Base-by-base conservation (phyloP, 2,329 filamentous ascomycete genomes). In the Aspergillus vadensis region DNA sequence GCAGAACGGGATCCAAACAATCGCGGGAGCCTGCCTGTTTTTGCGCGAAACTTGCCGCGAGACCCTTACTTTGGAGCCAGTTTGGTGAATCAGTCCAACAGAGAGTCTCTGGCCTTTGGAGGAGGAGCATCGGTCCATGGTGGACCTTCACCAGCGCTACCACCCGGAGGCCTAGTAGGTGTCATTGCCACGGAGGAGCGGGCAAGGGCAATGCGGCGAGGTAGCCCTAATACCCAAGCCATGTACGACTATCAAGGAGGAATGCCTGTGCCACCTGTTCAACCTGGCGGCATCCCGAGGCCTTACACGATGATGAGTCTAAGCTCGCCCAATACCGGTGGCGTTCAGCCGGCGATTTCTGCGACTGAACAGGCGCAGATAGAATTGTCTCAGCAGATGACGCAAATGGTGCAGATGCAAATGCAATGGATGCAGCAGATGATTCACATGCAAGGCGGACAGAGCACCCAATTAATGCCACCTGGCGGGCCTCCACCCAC, bases 361-460 rank as follows among this genome's bases (percentile, higher is more conserved):
- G 80, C 87, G 2, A 85, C 85, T 21, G 89, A 92, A 63, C 89
- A 91, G 72, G 88, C 88, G 27, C 90, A 94, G 68, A 83, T 93
- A 44, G 88, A 93, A 67, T 89, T 95, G 83, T 89, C 86, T 6
- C 89, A 92, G 70, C 90, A 93, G 71, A 93, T 94, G 91, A 85
- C 86, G 58, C 88, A 91, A 69, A 92, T 94, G 78, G 92, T 94
- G 90, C 89, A 92, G 72, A 92, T 95, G 88, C 92, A 96, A 74
- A 93, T 96, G 89, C 91, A 96, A 73, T 92, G 92, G 77, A 94
- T 96, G 89, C 90, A 93, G 70, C 78, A 81, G 65, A 82, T 82
- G 79, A 79, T 81, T 71, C 74, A 77, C 43, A 89, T 92, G 86
- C 90, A 91, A 84, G 82, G 74, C 23, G 70, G 73, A 58, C 76